Base-by-base conservation (phyloP, 805 yeast genomes). In the Wickerhamomyces pijperi region DNA sequence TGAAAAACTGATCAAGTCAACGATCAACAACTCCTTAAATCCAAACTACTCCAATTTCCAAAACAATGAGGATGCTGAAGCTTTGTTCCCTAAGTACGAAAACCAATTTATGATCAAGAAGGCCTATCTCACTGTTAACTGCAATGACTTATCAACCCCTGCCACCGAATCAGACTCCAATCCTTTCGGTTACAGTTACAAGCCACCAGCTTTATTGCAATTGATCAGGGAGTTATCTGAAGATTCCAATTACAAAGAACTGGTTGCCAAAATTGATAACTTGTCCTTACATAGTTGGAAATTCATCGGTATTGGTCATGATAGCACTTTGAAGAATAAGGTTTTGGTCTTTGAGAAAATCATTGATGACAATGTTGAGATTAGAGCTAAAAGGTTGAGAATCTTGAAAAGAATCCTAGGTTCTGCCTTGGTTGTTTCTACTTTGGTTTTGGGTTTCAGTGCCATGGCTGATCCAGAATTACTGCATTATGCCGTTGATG, bases 301-400 rank as follows among this genome's bases (percentile, higher is more conserved):
- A 64, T 60, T 78, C n/a, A 59, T 75, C 28, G 83, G 77, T 4
- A 67, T 74, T 20, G 70, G 72, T 18, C 29, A 34, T 34, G 7
- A 14, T 25, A 58, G 56, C 8, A 36, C 36, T 18, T 55, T 54
- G 4, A 54, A 56, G 3, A 55, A 58, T 34, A 49, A 45, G 31
- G 42, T 69, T 9, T 47, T 72, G 19, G 60, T 72, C 12, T 68
- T 72, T 44, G 64, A 61, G 35, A 59, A 72, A 34, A 42, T 28
- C 21, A 46, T 50, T 29, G 53, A 48, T 16, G 13, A 7, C 4
- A 25, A 25, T 8, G 29, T 13, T 8, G 29, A 8, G n/a, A 25
- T 7, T 4, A 25, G 29, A 25, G 13, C 29, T 4, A 25, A 14
- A 25, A 25, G 14, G 13, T 25, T 25, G 29, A 25, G 13, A 14